Evolutionary conservation across 2,329 filamentous ascomycete species (phyloP).

Genomic region (Colletotrichum siamense): DNA sequence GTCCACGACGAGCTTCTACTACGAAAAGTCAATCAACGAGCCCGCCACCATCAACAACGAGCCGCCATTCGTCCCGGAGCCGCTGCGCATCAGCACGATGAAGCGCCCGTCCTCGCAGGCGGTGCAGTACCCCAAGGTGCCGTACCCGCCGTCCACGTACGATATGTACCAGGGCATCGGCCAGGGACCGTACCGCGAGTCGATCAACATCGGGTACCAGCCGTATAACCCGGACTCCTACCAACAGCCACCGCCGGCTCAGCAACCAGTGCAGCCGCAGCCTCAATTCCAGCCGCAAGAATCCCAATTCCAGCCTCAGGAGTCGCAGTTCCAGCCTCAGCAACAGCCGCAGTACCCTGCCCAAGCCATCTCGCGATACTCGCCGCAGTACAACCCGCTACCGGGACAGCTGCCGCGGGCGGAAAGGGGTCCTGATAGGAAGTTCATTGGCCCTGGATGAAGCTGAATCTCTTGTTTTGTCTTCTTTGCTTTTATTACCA

Average conservation of each 20-base stretch:
- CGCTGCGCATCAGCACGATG: not conserved
- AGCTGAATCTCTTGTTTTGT: not conserved
- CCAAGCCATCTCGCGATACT: not conserved
- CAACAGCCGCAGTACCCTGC: not conserved
- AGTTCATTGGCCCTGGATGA: not conserved
- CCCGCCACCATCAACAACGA: not conserved
- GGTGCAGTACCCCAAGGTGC: not conserved
- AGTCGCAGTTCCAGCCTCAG: not conserved
- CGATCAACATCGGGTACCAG: slow-evolving; percentile 13
- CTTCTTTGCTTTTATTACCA: not conserved
- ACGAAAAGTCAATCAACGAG: slow-evolving; percentile 9
- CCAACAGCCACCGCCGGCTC: not conserved
- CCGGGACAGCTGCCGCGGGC: slow-evolving; percentile 15
- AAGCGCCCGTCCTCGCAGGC: not conserved
- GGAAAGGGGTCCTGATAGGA: slow-evolving; percentile 12
- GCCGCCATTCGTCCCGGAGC: not conserved
- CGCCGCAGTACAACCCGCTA: not conserved
- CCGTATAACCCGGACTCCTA: slow-evolving; percentile 1
- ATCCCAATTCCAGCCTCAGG: not conserved
- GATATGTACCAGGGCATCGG: slow-evolving; percentile 10
- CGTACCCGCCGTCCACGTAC: slow-evolving; percentile 8
- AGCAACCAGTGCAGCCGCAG: not conserved
- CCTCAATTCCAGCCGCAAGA: not conserved
- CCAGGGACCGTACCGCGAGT: slow-evolving; percentile 12
- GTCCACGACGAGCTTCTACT: slow-evolving; percentile 7